Conservation (phyloP, 768 basidiomycete species). For the Xerocomus spinulosus region DNA sequence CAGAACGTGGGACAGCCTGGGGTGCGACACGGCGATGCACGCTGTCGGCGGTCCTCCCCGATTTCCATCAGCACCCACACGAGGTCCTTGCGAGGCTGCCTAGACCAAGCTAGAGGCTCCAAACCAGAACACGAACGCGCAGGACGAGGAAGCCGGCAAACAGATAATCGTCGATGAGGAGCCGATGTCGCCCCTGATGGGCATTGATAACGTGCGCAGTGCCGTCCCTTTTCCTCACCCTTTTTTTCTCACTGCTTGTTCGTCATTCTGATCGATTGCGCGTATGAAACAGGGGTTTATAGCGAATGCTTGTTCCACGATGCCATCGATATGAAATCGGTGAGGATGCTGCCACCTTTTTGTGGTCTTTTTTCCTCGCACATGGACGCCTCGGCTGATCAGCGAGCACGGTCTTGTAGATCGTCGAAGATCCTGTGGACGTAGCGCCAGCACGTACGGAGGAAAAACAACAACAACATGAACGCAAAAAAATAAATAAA, state of each 20-base stretch:
- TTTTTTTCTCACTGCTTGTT: constrained; percentile 3
- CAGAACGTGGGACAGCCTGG: background rate
- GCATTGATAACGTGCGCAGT: background rate
- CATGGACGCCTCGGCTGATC: constrained; percentile 7
- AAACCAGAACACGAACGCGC: background rate
- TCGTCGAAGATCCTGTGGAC: constrained; percentile 7
- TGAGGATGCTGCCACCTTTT: background rate
- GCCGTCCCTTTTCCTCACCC: background rate
- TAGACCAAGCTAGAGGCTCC: background rate
- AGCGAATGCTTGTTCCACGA: constrained; percentile 6
- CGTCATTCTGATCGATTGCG: constrained; percentile 7
- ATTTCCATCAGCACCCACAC: constrained; percentile 10
- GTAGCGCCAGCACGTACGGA: background rate
- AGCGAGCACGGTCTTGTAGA: constrained; percentile 10
- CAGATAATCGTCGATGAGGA: background rate
- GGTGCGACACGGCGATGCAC: background rate
- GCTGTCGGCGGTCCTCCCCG: background rate
- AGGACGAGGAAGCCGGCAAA: background rate
- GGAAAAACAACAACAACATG: background rate
- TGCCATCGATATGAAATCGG: constrained; percentile 18
- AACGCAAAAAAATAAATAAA: background rate
- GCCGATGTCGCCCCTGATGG: background rate
- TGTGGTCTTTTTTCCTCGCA: background rate
- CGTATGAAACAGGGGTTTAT: constrained; percentile 18
- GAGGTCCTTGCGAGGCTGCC: constrained; percentile 22